These are phyloP conservation scores for Pezicula neosporulosa DNA, from an alignment of 2,329 filamentous ascomycete genomes.

Conservation along the genomic window DNA sequence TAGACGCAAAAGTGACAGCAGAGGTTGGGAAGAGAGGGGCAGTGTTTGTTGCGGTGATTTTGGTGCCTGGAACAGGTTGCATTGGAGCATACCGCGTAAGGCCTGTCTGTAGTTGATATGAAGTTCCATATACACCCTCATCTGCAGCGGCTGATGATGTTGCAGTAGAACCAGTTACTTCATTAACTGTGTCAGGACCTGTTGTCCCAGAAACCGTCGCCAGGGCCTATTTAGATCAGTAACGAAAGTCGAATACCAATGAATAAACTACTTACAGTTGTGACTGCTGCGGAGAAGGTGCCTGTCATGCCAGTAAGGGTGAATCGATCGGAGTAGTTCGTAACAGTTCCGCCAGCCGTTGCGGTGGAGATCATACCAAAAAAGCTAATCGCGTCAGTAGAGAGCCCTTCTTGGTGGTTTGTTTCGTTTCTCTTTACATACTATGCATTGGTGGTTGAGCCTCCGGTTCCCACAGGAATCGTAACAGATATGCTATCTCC, in stretches of 20 bases:
- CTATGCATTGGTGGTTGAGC: constrained; percentile 27
- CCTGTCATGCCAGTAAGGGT: constrained; percentile 63
- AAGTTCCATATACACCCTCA: constrained; percentile 21
- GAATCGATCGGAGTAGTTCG: constrained; percentile 61
- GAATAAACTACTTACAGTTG: constrained; percentile 5
- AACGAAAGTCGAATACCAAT: neutral
- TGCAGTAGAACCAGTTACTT: constrained; percentile 9
- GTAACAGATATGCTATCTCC: constrained; percentile 20
- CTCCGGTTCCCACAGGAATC: constrained; percentile 22
- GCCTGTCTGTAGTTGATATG: constrained; percentile 33
- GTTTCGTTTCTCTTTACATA: constrained; percentile 10
- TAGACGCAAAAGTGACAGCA: constrained; percentile 28
- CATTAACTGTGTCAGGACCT: constrained; percentile 27
- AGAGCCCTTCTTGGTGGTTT: neutral
- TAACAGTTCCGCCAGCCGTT: constrained; percentile 49
- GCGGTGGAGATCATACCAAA: constrained; percentile 54
- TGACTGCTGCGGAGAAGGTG: constrained; percentile 42
- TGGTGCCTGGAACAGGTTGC: constrained; percentile 32
- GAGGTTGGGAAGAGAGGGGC: constrained; percentile 32
- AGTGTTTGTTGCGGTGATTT: constrained; percentile 34
- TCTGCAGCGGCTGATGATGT: constrained; percentile 5
- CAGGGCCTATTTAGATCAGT: constrained; percentile 19
- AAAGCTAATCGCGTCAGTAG: constrained; percentile 40
- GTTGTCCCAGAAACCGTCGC: constrained; percentile 32
- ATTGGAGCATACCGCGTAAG: constrained; percentile 35